Percentiles rank a stretch among this genome's conserved stretches.
Conservation (phyloP, 768 basidiomycete genomes). For the Pleurotus cornucopiae region DNA sequence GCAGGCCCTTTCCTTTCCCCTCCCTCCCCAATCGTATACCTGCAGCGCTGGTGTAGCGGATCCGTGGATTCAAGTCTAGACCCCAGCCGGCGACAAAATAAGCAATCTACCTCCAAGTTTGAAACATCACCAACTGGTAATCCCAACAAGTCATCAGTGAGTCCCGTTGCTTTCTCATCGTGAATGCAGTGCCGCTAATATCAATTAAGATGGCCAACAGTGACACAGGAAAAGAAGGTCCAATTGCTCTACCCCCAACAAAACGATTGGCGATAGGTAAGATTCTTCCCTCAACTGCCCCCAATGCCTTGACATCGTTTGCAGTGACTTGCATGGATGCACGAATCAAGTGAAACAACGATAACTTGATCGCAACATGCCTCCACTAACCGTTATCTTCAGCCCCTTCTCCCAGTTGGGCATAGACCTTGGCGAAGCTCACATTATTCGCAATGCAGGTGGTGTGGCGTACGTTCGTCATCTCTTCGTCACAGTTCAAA, state of each 20-base stretch:
- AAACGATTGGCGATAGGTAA: conserved; percentile 15
- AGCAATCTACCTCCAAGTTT: background rate
- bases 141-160: background rate
- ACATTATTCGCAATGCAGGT: conserved; percentile 74
- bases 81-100: background rate
- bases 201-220: background rate
- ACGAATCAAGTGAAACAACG: conserved; percentile 50
- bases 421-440: conserved; percentile 62
- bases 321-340: conserved; percentile 74
- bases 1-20: background rate
- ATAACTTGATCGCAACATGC: background rate
- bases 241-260: conserved; percentile 7
- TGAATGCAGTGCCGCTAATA: background rate
- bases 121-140: background rate
- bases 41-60: conserved; percentile 5
- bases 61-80: background rate
- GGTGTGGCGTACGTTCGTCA: conserved; percentile 47
- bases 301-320: background rate
- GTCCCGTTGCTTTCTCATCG: background rate
- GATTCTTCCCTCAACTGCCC: background rate
- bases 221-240: background rate
- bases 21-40: background rate
- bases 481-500: background rate
- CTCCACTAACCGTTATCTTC: conserved; percentile 5
- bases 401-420: conserved; percentile 59